phyloP scores from a whole-genome alignment of 805 yeast species.

The Kurtzmaniella fragi region DNA sequence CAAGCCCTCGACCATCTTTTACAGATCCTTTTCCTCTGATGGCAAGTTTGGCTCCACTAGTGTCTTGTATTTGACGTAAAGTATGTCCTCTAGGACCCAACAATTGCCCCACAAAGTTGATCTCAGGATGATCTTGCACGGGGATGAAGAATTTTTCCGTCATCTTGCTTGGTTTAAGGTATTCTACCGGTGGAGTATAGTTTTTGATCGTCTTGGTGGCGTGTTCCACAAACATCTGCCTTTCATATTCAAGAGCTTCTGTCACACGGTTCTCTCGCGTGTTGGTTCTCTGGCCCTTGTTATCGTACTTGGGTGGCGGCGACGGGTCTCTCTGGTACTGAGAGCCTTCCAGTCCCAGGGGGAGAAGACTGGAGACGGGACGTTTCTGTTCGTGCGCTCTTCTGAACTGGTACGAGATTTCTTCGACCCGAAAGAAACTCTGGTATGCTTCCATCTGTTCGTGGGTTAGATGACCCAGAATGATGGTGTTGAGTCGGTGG shows the following conservation, averaged over 20 bases:
- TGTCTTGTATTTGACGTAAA: conserved; percentile 68
- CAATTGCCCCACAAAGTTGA: conserved; percentile 86
- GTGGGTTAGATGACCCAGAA: conserved; percentile 40
- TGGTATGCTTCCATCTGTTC: conserved; percentile 81
- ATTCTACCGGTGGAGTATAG: conserved; percentile 76
- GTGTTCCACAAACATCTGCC: conserved; percentile 70
- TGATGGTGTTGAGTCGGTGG: conserved; percentile 25
- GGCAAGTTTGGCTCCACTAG: conserved; percentile 85
- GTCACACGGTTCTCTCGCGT: conserved; percentile 70
- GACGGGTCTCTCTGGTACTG: conserved; percentile 61
- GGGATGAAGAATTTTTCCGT: conserved; percentile 84
- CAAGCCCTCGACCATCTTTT: conserved; percentile 68
- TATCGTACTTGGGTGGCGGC: conserved; percentile 90
- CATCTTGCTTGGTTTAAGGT: conserved; percentile 62
- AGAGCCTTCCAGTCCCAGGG: conserved; percentile 30
- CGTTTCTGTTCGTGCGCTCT: conserved; percentile 18
- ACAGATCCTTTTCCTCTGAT: conserved; percentile 95
- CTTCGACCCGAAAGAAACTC: conserved; percentile 69
- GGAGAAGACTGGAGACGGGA: conserved; percentile 45
- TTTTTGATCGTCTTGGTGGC: conserved; percentile 71
- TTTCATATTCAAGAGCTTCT: conserved; percentile 66
- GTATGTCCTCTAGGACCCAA: conserved; percentile 97
- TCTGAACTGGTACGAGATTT: conserved; percentile 58
- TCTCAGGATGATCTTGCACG: conserved; percentile 78
- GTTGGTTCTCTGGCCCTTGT: conserved; percentile 75